A percentile compares a stretch with the other conserved stretches of the same genome.
These are phyloP conservation scores for Exophiala xenobiotica DNA, from an alignment of 2,329 filamentous ascomycete genomes.

Conservation along the genomic window DNA sequence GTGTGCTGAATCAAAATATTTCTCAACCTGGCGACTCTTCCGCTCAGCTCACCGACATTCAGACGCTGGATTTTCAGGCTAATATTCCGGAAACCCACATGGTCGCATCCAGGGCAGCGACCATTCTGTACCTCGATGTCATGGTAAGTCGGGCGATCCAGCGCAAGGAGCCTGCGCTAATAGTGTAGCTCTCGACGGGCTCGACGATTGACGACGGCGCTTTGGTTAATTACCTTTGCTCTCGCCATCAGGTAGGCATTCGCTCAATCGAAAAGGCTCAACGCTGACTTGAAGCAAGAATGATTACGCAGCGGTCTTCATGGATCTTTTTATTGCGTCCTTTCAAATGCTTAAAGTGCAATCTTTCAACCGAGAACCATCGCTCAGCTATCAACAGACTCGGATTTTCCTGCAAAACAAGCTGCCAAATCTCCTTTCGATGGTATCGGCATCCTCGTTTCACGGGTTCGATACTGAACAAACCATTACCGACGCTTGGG, in stretches of 20 bases:
- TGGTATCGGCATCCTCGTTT: slow-evolving; percentile 58
- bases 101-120: slow-evolving; percentile 73
- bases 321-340: slow-evolving; percentile 80
- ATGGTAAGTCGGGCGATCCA: slow-evolving; percentile 56
- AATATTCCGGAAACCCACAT: slow-evolving; percentile 65
- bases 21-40: slow-evolving; percentile 9
- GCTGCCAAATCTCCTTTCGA: slow-evolving; percentile 61
- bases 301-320: slow-evolving; percentile 72
- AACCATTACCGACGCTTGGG: slow-evolving; percentile 66
- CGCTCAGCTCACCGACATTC: slow-evolving; percentile 23
- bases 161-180: slow-evolving; percentile 35
- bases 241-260: slow-evolving; percentile 70
- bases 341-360: slow-evolving; percentile 85
- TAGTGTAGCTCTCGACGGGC: slow-evolving; percentile 69
- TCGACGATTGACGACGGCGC: slow-evolving; percentile 79
- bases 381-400: slow-evolving; percentile 57
- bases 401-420: slow-evolving; percentile 84
- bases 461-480: slow-evolving; percentile 60
- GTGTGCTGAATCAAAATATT: slow-evolving; percentile 12
- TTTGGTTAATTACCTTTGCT: slow-evolving; percentile 77
- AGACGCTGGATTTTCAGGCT: slow-evolving; percentile 53
- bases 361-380: slow-evolving; percentile 48
- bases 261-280: neutral
- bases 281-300: slow-evolving; percentile 50
- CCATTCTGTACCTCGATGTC: slow-evolving; percentile 83